Evolutionary conservation across 1,139 yeast species (phyloP).

Genomic region (Trichomonascaceae sp.): DNA sequence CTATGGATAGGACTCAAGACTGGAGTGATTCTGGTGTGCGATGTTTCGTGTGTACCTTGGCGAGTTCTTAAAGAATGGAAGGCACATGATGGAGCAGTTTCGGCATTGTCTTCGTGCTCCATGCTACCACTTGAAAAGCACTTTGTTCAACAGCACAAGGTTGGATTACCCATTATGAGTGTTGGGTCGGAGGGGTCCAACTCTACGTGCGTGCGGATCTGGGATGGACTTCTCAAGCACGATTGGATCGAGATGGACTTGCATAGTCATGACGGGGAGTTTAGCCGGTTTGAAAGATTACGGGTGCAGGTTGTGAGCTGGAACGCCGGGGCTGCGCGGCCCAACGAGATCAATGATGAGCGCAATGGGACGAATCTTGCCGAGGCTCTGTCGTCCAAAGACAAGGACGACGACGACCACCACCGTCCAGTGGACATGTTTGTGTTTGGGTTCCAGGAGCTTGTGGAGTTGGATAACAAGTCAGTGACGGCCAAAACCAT

Average conservation of each 20-base stretch:
- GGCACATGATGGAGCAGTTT: constrained; percentile 24
- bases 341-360: constrained; percentile 20
- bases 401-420: constrained; percentile 2
- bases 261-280: constrained; percentile 19
- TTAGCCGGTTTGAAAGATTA: constrained; percentile 18
- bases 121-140: constrained; percentile 6
- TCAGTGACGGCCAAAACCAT: constrained; percentile 56
- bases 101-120: constrained; percentile 10
- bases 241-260: constrained; percentile 26
- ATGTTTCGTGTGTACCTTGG: constrained; percentile 24
- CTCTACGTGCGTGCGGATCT: constrained; percentile 13
- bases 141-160: too few relatives aligned
- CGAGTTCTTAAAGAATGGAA: constrained; percentile 28
- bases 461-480: constrained; percentile 81
- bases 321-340: constrained; percentile 32
- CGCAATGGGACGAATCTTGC: constrained; percentile 7
- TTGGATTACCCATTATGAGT: neutral
- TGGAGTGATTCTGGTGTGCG: constrained; percentile 27
- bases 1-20: constrained; percentile 30
- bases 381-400: constrained; percentile 5
- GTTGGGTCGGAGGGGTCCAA: neutral
- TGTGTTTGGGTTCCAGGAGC: constrained; percentile 85
- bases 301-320: constrained; percentile 27
- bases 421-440: constrained; percentile 49
- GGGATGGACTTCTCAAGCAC: constrained; percentile 27